Base-by-base conservation (phyloP, 192 early-diverging fungal species). In the Lunasporangiospora selenospora region DNA sequence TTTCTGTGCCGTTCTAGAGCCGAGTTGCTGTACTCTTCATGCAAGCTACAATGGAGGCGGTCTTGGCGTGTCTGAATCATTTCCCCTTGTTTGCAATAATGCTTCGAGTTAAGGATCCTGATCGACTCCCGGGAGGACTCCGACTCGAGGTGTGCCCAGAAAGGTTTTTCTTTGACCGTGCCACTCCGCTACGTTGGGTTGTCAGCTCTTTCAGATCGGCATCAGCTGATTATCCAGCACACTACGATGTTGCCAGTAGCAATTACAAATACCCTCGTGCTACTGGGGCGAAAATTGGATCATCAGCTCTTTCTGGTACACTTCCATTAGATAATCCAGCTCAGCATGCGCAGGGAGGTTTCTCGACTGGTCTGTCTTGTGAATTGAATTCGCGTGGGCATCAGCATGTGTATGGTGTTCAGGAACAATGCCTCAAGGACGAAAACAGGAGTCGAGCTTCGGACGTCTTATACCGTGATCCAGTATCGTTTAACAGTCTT, bases 61-160 rank as follows among this genome's bases (percentile, higher is more conserved):
- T 92, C 4, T 76, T 99, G 16, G 94, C 92, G 0, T 84, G 95
- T 42, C 76, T 99, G 23, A 99, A 99, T 66, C 97, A 99, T 66
- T 98, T 96, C 65, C 97, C 97, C 13, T 76, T 97, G 11, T 97
- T 98, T 82, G 95, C 94, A 27, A 80, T 97, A n/a, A 86, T 95
- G 83, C 61, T 96, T 31, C 81, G 95, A 24, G 43, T 96, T 29
- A 93, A 94, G 55, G 93, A 98, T 64, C 92, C 94, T 8, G 86
- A 79, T 32, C 80, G 94, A 58, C 76, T 99, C 33, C 95, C 97
- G 30, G 93, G 93, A 84, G 86, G 81, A 27, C 53, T 85, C 2
- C 27, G 51, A 8, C 40, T 65, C 6, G 32, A 60, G 10, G 45
- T 79, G 6, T 73, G 69, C 12, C 69, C 69, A 1, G 69, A 73